A percentile compares a stretch with the other conserved stretches of the same genome.
Evolutionary conservation across 306 rosid species (phyloP).

Genomic region (Styphnolobium japonicum): DNA sequence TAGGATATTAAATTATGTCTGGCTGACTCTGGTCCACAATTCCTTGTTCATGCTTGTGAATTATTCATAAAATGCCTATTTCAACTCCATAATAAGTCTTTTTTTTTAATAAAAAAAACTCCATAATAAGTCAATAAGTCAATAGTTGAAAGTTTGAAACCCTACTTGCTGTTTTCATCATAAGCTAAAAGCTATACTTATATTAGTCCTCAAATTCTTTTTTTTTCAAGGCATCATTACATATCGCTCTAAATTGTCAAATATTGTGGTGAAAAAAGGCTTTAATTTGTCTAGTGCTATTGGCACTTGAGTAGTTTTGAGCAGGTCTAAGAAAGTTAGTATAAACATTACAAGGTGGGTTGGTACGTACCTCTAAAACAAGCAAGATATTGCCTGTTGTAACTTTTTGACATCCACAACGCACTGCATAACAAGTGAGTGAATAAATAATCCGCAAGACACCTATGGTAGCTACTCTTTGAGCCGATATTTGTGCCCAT

Average conservation of each 20-base stretch:
- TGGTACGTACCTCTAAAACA: not conserved
- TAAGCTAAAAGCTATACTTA: too few species aligned
- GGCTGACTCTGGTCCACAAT: not conserved
- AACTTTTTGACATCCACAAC: not conserved
- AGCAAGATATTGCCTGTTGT: not conserved
- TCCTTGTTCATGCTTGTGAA: not conserved
- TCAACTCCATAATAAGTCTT: not conserved
- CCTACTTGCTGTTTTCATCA: not conserved
- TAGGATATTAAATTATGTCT: too few species aligned
- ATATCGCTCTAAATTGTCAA: conserved; percentile 6
- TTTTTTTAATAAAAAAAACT: too few species aligned
- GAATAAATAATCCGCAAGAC: not conserved
- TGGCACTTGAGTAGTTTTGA: not conserved
- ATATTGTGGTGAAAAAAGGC: conserved; percentile 1
- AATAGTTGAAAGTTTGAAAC: not conserved
- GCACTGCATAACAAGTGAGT: not conserved
- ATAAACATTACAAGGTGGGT: not conserved
- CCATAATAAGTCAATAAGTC: not conserved
- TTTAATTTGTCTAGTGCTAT: not conserved
- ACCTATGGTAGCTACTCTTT: not conserved
- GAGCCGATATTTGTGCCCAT: conserved; percentile 8
- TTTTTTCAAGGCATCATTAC: not conserved
- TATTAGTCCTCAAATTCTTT: too few species aligned
- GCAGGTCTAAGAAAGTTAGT: not conserved
- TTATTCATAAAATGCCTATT: not conserved